Evolutionary conservation across 192 early-diverging fungal genomes (phyloP).

Genomic region (Hyaloraphidium curvatum): DNA sequence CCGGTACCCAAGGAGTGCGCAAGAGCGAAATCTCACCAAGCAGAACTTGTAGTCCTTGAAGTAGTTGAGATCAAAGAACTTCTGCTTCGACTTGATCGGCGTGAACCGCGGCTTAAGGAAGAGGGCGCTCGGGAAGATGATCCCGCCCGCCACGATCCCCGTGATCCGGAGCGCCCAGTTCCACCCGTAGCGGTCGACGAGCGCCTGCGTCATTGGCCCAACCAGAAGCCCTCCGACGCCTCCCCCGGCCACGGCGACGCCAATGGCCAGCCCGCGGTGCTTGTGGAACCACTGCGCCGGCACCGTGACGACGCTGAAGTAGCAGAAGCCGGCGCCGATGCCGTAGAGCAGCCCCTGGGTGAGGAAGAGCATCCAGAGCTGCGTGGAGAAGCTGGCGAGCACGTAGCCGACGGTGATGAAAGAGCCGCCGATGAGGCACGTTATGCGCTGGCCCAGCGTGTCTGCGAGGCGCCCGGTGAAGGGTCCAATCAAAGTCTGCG

Average conservation of each 20-base stretch:
- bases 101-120: not conserved
- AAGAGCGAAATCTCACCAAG: too few species aligned
- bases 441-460: not conserved
- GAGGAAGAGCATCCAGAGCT: slow-evolving; percentile 15
- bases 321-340: slow-evolving; percentile 30
- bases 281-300: slow-evolving; percentile 52
- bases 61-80: too few species aligned
- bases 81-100: too few species aligned
- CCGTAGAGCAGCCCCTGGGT: slow-evolving; percentile 38
- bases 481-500: not conserved
- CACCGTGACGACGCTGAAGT: slow-evolving; percentile 43
- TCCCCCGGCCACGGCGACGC: slow-evolving; percentile 46
- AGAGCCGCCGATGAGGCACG: not conserved
- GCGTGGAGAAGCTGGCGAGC: not conserved
- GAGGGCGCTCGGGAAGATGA: not conserved
- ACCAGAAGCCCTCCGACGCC: slow-evolving; percentile 63
- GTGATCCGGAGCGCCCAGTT: not conserved
- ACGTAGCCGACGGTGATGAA: not conserved
- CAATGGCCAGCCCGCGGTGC: slow-evolving; percentile 44
- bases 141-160: not conserved
- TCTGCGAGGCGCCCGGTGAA: slow-evolving; percentile 1
- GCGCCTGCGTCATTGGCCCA: too few species aligned
- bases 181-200: not conserved
- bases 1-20: too few species aligned
- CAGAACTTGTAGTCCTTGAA: too few species aligned